Evolutionary conservation across 2,329 filamentous ascomycete species (phyloP).

Genomic region (Neonectria neomacrospora): DNA sequence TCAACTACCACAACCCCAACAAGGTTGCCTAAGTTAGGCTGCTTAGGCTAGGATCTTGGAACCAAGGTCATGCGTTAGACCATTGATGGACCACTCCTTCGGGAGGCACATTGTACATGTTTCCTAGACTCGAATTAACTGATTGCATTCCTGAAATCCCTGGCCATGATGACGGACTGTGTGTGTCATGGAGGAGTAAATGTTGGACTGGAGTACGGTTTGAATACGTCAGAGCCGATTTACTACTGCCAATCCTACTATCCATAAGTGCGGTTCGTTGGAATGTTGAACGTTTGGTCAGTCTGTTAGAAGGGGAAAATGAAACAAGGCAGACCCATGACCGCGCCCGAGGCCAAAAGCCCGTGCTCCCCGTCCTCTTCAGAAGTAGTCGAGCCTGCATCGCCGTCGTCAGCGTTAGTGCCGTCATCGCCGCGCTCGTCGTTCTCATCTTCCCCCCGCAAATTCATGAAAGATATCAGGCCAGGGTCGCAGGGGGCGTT

Average conservation of each 20-base stretch:
- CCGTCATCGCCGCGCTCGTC: conserved; percentile 40
- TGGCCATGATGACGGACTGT: too few relatives aligned
- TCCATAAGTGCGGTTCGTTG: too few relatives aligned
- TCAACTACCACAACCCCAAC: conserved; percentile 98
- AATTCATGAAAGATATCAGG: conserved; percentile 45
- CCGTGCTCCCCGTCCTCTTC: conserved; percentile 30
- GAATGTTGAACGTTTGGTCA: too few relatives aligned
- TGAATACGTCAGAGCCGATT: too few relatives aligned
- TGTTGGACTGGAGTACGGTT: too few relatives aligned
- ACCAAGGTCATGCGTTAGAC: conserved; percentile 34
- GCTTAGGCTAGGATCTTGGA: conserved; percentile 25
- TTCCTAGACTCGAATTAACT: conserved; percentile 50
- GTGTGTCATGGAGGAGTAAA: too few relatives aligned
- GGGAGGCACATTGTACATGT: conserved; percentile 48
- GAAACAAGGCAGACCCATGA: too few relatives aligned
- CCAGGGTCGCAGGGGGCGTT: conserved; percentile 41
- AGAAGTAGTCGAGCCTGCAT: conserved; percentile 18
- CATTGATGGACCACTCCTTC: conserved; percentile 45
- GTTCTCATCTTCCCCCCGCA: conserved; percentile 40
- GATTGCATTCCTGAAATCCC: conserved; percentile 17
- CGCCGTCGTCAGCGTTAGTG: conserved; percentile 26
- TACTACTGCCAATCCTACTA: too few relatives aligned
- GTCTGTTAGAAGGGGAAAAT: too few relatives aligned
- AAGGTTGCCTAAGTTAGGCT: conserved; percentile 65
- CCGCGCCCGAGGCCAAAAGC: conserved; percentile 28